Base-by-base conservation (phyloP, 2,329 filamentous ascomycete species). In the Tolypocladium guangdongense region DNA sequence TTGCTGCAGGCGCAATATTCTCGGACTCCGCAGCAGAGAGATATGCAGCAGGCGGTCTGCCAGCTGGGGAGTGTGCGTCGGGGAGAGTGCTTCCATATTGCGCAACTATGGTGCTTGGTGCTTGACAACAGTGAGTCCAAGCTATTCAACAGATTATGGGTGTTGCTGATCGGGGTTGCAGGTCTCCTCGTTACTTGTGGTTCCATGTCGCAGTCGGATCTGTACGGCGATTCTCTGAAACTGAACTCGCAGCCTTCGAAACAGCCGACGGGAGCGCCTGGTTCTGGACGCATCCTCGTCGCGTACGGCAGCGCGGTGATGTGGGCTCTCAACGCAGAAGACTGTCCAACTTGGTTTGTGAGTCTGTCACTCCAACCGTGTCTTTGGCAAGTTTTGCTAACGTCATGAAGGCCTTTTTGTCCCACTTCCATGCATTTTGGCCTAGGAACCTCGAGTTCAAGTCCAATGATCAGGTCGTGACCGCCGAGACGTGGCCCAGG, bases 101-200 rank as follows among this genome's bases (percentile, higher is more conserved):
- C 71, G 1, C 76, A 78, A 57, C 53, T 76, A 11, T 78, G 75
- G 76, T 73, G 69, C 55, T 57, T 78, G 6, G 62, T 76, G 7
- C 55, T 78, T 1, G 71, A 71, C 41, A 70, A 75, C 46, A 68
- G 74, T 75, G 60, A 59, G 69, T 54, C 2, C 14, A 16, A 20
- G n/a, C 8, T 3, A 16, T 12, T 4, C 10, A 46, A n/a, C 43
- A 4, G 7, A 14, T 7, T 2, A 1, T 30, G 10, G 43, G 6
- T 5, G 30, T 22, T 16, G 18, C 52, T 54, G 32, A 53, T 52
- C 18, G 32, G 18, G 35, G 32, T 58, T 59, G 59, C 58, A 64
- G 66, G 59, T 8, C 59, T 74, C 2, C 62, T 76, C 4, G 63
- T 76, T 4, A 76, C 74, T 1, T 77, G 71, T 49, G 67, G 72